Evolutionary conservation across 1,139 yeast genomes (phyloP).

Genomic region (Blastobotrys arbuscula): DNA sequence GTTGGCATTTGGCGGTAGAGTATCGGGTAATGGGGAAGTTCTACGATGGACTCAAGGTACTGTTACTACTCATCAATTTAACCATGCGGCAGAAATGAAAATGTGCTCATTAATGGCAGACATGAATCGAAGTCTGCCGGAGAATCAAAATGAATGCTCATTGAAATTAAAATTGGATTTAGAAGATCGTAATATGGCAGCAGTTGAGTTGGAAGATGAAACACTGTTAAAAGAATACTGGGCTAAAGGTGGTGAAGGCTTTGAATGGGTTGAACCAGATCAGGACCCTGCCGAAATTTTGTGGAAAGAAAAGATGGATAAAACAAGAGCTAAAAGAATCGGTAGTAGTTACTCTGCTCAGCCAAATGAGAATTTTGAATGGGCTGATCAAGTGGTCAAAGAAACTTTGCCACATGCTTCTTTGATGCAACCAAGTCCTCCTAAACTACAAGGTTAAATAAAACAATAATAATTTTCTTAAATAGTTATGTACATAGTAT

Average conservation of each 20-base stretch:
- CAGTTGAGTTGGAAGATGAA: conserved; percentile 69
- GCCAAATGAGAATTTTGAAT: conserved; percentile 21
- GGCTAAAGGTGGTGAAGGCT: conserved; percentile 70
- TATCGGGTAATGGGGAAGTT: conserved; percentile 54
- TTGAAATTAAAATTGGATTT: conserved; percentile 30
- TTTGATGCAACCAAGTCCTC: conserved; percentile 14
- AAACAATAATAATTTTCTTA: not conserved
- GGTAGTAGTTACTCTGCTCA: conserved; percentile 23
- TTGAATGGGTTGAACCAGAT: conserved; percentile 78
- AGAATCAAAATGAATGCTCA: conserved; percentile 37
- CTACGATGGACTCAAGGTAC: conserved; percentile 64
- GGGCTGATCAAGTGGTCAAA: conserved; percentile 25
- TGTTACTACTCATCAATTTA: conserved; percentile 58
- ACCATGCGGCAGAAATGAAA: conserved; percentile 62
- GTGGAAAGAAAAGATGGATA: conserved; percentile 43
- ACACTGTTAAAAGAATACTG: conserved; percentile 56
- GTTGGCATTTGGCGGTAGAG: conserved; percentile 51
- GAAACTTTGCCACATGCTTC: conserved; percentile 30
- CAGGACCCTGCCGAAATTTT: conserved; percentile 67
- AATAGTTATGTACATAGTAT: conserved; percentile 11
- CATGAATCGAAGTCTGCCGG: conserved; percentile 45
- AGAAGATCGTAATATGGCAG: conserved; percentile 32
- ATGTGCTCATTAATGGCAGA: conserved; percentile 63
- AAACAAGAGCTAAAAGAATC: conserved; percentile 20
- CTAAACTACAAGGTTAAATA: not conserved